These are phyloP conservation scores for Aspergillus nomiae DNA, from an alignment of 2,329 filamentous ascomycete genomes.

Conservation along the genomic window DNA sequence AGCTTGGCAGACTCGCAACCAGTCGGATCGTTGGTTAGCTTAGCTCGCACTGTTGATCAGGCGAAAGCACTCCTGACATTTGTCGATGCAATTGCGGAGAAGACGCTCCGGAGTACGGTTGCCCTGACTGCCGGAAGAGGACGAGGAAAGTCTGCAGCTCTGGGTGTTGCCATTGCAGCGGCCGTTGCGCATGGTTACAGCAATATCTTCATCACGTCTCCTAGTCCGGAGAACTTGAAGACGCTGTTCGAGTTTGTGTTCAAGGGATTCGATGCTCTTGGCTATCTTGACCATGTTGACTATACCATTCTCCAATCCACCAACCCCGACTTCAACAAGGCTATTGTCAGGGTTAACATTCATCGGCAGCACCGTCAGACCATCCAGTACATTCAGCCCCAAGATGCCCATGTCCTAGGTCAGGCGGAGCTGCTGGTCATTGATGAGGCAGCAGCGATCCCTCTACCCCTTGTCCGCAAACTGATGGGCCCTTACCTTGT, in stretches of 20 bases:
- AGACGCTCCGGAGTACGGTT: constrained; percentile 91
- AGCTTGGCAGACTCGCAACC: constrained; percentile 82
- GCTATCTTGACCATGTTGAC: constrained; percentile 91
- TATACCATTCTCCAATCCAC: constrained; percentile 98
- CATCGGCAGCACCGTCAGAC: constrained; percentile 94
- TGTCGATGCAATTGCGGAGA: constrained; percentile 93
- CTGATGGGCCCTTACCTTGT: constrained; percentile 95
- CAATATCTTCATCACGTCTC: constrained; percentile 99
- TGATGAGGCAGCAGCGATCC: constrained; percentile 96
- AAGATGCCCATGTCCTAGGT: constrained; percentile 91
- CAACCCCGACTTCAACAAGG: constrained; percentile 98
- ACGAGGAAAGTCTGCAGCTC: constrained; percentile 92
- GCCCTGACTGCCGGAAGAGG: constrained; percentile 91
- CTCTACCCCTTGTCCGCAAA: constrained; percentile 86
- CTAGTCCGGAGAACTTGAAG: constrained; percentile 96
- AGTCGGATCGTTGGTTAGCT: constrained; percentile 77
- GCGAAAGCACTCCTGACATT: constrained; percentile 97
- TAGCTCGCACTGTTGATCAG: constrained; percentile 91
- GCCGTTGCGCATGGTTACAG: constrained; percentile 96
- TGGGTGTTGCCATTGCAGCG: constrained; percentile 91
- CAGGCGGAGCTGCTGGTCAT: constrained; percentile 96
- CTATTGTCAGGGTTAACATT: constrained; percentile 94
- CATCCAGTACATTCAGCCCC: constrained; percentile 96
- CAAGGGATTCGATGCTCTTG: constrained; percentile 93
- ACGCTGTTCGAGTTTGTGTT: constrained; percentile 98